phyloP scores from a whole-genome alignment of 768 basidiomycete genomes.

The Mycena belliarum region DNA sequence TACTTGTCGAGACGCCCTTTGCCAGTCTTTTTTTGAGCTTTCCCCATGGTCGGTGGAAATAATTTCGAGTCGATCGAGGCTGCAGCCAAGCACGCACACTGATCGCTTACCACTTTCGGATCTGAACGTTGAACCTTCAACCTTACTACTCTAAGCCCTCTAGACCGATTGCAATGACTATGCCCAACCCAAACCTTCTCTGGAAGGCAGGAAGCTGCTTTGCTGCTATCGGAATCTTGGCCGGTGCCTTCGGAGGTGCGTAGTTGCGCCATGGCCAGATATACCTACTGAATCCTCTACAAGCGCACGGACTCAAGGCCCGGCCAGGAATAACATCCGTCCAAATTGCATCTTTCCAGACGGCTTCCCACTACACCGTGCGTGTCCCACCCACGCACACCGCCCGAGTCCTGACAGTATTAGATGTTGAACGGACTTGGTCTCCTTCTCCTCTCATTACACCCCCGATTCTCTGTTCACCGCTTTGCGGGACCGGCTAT shows the following conservation, averaged over 20 bases:
- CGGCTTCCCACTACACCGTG: constrained; percentile 66
- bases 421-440: constrained; percentile 74
- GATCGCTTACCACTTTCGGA: not conserved
- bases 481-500: constrained; percentile 72
- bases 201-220: constrained; percentile 8
- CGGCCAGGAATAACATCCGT: constrained; percentile 50
- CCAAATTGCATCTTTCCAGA: constrained; percentile 63
- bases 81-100: not conserved
- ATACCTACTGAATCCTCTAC: not conserved
- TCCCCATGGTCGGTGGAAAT: constrained; percentile 51
- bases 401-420: not conserved
- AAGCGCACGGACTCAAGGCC: constrained; percentile 58
- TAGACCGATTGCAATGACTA: not conserved
- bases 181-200: not conserved
- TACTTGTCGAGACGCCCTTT: constrained; percentile 97
- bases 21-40: constrained; percentile 92
- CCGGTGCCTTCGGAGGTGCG: constrained; percentile 65
- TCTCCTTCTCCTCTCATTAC: constrained; percentile 60
- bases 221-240: constrained; percentile 52
- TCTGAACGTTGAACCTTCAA: not conserved
- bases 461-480: constrained; percentile 59
- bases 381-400: not conserved
- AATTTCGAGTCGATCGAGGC: not conserved
- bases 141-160: too few relatives aligned
- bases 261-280: not conserved